Evolutionary conservation across 2,329 filamentous ascomycete genomes (phyloP), one percentile per base, ranked within the genome.

Genomic region (Gyromitra esculenta): DNA sequence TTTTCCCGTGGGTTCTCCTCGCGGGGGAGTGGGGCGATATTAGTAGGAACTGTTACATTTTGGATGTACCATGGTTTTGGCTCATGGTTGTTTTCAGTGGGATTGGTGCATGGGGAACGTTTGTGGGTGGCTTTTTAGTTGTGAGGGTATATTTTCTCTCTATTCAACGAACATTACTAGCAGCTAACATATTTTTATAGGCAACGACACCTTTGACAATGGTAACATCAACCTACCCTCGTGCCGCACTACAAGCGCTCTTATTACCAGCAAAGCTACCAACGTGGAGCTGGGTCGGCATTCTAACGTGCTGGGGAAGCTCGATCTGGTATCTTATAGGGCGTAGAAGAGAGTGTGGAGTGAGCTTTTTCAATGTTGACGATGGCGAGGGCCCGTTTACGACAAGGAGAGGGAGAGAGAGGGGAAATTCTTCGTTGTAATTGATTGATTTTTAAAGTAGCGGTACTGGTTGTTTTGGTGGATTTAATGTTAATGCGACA

Each of bases 11-110:
- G 56, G 84, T 87, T 21, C 80, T 87, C 35, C 77, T 88, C 18
- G 86, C 85, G 1, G 87, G 87, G 41, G 87, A 88, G 67, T 79
- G 87, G 1, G 80, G 81, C 4, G 83, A 86, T 71, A 87, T 88
- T 43, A 83, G 83, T 67, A 84, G 85, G 18, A 87, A 88, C 76
- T 87, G 87, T 71, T 87, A 87, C 69, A 86, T 87, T 81, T 83
- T 88, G 9, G 87, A 88, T 73, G 85, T 87, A 0, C 86, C 86
- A 1, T 88, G 86, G 81, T 87, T 87, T 82, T 88, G 87, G 87
- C 82, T 88, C 54, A 85, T 88, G 84, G 85, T 86, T 50, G 79
- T 85, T 2, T 86, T 86, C 71, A 86, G 85, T 1, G 85, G 85
- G 1, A 80, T 86, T 5, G 85, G 85, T 2, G 84, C 83, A 0